Percentiles rank a stretch among this genome's conserved stretches.
phyloP scores from a whole-genome alignment of 306 rosid species.

The Acacia confusa region DNA sequence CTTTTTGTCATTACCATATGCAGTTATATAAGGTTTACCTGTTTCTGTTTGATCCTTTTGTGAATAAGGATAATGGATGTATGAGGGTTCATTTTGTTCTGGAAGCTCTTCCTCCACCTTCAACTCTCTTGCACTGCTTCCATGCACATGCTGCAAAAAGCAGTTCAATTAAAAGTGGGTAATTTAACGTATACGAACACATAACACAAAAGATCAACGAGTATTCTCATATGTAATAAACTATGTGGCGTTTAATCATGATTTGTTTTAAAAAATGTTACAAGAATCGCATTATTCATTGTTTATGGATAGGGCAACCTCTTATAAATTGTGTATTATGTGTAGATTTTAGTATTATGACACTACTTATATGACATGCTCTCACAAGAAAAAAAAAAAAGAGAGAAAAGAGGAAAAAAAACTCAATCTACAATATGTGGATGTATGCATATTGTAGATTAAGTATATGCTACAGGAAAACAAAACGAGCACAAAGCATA shows the following conservation, averaged over 20 bases:
- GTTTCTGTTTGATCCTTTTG: not conserved
- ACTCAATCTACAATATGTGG: not conserved
- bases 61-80: not conserved
- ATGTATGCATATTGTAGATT: no score
- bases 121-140: slow-evolving; percentile 14
- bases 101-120: not conserved
- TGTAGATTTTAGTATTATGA: not conserved
- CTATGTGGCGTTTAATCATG: not conserved
- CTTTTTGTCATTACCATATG: not conserved
- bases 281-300: not conserved
- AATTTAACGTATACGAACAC: not conserved
- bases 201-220: not conserved
- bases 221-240: not conserved
- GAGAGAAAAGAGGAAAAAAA: not conserved
- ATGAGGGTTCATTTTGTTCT: not conserved
- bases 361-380: not conserved
- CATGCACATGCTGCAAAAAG: slow-evolving; percentile 17
- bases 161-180: not conserved
- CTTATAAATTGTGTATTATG: not conserved
- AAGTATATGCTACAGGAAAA: not conserved
- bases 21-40: not conserved
- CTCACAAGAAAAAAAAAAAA: not conserved
- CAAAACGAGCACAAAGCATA: not conserved
- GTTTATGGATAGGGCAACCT: not conserved
- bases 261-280: not conserved